Percentiles rank a stretch among this genome's conserved stretches.
Evolutionary conservation across 192 early-diverging fungal species (phyloP).

Genomic region (Podila horticola): DNA sequence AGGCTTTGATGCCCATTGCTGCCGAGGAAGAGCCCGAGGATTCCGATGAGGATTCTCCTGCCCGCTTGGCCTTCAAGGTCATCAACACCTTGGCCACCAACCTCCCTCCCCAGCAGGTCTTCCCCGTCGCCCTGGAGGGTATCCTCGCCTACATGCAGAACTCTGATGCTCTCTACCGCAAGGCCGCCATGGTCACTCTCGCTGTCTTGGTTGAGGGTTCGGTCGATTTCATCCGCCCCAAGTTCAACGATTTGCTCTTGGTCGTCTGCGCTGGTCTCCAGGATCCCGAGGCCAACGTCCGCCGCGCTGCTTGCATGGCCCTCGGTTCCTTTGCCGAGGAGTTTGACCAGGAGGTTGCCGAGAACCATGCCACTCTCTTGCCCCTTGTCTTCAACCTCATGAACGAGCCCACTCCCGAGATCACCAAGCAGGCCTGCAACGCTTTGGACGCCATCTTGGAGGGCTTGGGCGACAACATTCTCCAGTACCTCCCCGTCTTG

Average conservation of each 20-base stretch:
- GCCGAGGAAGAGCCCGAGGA: conserved; percentile 85
- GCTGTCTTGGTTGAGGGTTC: conserved; percentile 82
- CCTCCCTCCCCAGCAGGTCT: conserved; percentile 88
- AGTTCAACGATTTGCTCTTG: conserved; percentile 80
- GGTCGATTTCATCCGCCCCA: conserved; percentile 84
- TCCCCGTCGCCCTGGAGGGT: conserved; percentile 78
- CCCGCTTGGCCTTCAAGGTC: conserved; percentile 69
- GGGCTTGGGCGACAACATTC: conserved; percentile 81
- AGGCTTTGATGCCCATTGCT: conserved; percentile 84
- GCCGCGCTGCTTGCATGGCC: conserved; percentile 90
- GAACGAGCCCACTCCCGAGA: conserved; percentile 77
- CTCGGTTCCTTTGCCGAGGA: conserved; percentile 84
- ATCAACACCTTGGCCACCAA: conserved; percentile 85
- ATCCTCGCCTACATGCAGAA: conserved; percentile 86
- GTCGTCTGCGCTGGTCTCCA: conserved; percentile 83
- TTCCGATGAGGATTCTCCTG: conserved; percentile 85
- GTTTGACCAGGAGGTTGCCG: conserved; percentile 81
- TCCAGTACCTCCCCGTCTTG: conserved; percentile 84
- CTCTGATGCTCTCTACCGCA: conserved; percentile 76
- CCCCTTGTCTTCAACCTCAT: conserved; percentile 88
- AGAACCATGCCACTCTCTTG: conserved; percentile 82
- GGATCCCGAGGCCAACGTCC: conserved; percentile 81
- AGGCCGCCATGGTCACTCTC: conserved; percentile 90
- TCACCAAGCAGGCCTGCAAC: conserved; percentile 83
- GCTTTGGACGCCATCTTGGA: conserved; percentile 91